These are phyloP conservation scores for Boeremia lycopersici DNA, from an alignment of 2,329 filamentous ascomycete species.

Conservation along the genomic window DNA sequence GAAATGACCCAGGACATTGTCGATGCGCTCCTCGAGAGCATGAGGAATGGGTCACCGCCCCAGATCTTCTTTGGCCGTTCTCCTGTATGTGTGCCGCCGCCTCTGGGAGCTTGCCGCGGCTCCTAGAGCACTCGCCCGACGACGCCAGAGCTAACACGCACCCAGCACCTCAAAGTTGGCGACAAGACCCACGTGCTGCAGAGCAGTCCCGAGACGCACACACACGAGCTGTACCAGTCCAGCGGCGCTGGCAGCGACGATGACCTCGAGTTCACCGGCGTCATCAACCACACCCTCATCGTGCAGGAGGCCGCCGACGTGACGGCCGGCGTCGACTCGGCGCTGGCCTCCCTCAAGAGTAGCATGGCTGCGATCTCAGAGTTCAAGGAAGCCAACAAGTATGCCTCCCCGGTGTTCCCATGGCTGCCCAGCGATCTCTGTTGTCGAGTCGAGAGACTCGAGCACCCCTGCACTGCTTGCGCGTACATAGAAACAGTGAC, in stretches of 20 bases:
- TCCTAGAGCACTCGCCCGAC: constrained; percentile 4
- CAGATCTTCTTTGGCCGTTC: constrained; percentile 48
- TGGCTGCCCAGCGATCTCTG: constrained; percentile 28
- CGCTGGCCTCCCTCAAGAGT: constrained; percentile 63
- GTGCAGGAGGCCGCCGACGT: constrained; percentile 61
- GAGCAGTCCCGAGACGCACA: constrained; percentile 59
- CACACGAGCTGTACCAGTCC: constrained; percentile 63
- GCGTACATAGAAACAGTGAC: constrained; percentile 4
- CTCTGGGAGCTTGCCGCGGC: constrained; percentile 5
- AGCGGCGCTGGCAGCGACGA: constrained; percentile 48
- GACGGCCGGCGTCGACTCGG: constrained; percentile 63
- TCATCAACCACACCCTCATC: constrained; percentile 62
- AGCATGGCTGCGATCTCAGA: constrained; percentile 65
- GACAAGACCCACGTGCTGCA: constrained; percentile 62
- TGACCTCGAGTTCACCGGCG: constrained; percentile 60
- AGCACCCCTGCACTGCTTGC: constrained; percentile 15
- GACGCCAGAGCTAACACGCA: constrained; percentile 37
- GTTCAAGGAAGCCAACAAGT: constrained; percentile 66
- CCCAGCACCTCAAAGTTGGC: constrained; percentile 62
- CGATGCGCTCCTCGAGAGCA: constrained; percentile 49
- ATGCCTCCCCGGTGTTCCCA: constrained; percentile 42
- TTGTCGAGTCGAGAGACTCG: constrained; percentile 22
- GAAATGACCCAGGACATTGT: constrained; percentile 50
- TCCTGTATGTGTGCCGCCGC: constrained; percentile 44
- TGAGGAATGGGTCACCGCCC: constrained; percentile 44